A percentile compares a stretch with the other conserved stretches of the same genome.
Conservation (phyloP, 495 filamentous ascomycete genomes). For the Geoglossum glabrum region DNA sequence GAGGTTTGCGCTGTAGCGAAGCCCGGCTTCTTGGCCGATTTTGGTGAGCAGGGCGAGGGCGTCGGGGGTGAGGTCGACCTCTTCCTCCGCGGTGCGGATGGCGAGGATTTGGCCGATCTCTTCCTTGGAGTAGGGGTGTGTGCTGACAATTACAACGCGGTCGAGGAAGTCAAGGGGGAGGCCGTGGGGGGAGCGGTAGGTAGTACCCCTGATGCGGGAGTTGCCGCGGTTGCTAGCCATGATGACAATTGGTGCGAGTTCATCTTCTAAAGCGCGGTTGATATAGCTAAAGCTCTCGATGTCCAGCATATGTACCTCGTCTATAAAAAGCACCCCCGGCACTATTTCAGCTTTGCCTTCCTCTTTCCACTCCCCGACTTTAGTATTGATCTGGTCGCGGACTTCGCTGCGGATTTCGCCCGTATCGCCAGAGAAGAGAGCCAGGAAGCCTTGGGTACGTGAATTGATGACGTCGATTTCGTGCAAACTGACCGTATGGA, state of each 20-base stretch:
- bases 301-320: slow-evolving; percentile 99
- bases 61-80: slow-evolving; percentile 74
- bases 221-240: slow-evolving; percentile 98
- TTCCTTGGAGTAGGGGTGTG: slow-evolving; percentile 64
- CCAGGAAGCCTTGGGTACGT: slow-evolving; percentile 85
- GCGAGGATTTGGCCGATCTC: slow-evolving; percentile 80
- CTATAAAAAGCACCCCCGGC: slow-evolving; percentile 92
- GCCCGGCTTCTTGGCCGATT: slow-evolving; percentile 79
- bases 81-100: slow-evolving; percentile 86
- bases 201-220: slow-evolving; percentile 81
- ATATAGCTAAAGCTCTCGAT: slow-evolving; percentile 98
- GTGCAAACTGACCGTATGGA: slow-evolving; percentile 90
- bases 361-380: slow-evolving; percentile 96
- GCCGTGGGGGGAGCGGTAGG: slow-evolving; percentile 77
- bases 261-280: slow-evolving; percentile 86
- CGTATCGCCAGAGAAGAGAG: slow-evolving; percentile 92
- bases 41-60: slow-evolving; percentile 84
- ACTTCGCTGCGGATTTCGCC: slow-evolving; percentile 96
- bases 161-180: slow-evolving; percentile 92
- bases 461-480: slow-evolving; percentile 99
- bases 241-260: slow-evolving; percentile 92
- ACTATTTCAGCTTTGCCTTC: slow-evolving; percentile 98
- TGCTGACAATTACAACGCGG: slow-evolving; percentile 89
- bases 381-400: slow-evolving; percentile 94
- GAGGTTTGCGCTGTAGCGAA: slow-evolving; percentile 85